Evolutionary conservation across 306 rosid genomes (phyloP).

Genomic region (Abrus pulchellus): DNA sequence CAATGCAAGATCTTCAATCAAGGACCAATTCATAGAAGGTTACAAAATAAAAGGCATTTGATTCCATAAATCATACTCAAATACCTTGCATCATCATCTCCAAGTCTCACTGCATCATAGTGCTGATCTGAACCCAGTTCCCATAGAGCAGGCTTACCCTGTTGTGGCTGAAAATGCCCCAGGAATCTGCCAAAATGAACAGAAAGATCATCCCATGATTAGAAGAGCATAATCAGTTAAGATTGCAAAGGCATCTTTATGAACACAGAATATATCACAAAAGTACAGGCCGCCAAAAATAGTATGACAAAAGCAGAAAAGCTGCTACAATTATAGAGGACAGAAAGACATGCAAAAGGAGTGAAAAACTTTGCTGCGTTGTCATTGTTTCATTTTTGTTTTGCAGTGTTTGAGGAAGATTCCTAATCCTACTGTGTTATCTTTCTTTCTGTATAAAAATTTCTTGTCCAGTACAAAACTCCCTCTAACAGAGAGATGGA

Average conservation of each 20-base stretch:
- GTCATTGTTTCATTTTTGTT: background rate
- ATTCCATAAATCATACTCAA: conserved; percentile 24
- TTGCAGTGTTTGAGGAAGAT: conserved; percentile 38
- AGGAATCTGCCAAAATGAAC: conserved; percentile 71
- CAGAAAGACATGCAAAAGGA: conserved; percentile 30
- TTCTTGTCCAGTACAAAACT: conserved; percentile 24
- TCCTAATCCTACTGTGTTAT: conserved; percentile 23
- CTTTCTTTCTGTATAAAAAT: conserved; percentile 3
- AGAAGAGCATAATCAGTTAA: conserved; percentile 31
- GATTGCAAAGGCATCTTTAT: conserved; percentile 14
- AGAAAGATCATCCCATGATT: conserved; percentile 35
- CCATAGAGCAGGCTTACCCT: conserved; percentile 86
- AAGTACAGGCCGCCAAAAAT: conserved; percentile 13
- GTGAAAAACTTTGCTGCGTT: conserved; percentile 21
- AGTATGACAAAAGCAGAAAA: conserved; percentile 33
- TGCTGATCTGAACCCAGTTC: conserved; percentile 89
- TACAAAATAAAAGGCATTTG: background rate
- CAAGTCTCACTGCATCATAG: conserved; percentile 62
- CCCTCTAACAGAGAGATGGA: conserved; percentile 30
- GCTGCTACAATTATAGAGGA: conserved; percentile 21
- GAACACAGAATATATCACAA: conserved; percentile 33
- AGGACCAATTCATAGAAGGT: conserved; percentile 1
- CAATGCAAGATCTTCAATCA: conserved; percentile 27
- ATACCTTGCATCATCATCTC: conserved; percentile 63
- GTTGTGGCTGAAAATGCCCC: conserved; percentile 89